Conservation (phyloP, 1,284 basidiomycete genomes). For the Cutaneotrichosporon dermatis region DNA sequence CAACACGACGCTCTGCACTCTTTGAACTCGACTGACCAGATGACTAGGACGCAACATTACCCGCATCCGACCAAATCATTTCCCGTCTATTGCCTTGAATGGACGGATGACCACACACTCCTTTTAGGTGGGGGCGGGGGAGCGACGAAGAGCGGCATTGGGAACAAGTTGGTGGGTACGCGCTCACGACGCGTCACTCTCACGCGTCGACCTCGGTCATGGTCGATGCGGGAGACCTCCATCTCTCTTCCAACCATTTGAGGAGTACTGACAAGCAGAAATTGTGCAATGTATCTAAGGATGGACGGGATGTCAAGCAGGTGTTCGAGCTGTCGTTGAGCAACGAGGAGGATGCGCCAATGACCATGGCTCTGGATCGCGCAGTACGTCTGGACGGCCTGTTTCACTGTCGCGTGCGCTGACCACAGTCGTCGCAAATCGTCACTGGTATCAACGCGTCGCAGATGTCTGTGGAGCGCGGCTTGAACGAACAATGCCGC, state of each 20-base stretch:
- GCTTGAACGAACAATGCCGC: conserved; percentile 76
- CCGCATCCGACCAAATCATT: conserved; percentile 69
- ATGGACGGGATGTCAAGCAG: conserved; percentile 58
- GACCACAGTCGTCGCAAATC: conserved; percentile 53
- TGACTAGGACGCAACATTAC: conserved; percentile 74
- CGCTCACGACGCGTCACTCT: not conserved
- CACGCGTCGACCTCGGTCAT: too few relatives aligned
- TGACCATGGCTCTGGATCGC: conserved; percentile 75
- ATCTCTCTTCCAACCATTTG: too few relatives aligned
- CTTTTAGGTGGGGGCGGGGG: conserved; percentile 88
- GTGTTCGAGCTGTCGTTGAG: conserved; percentile 69
- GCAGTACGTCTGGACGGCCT: conserved; percentile 51
- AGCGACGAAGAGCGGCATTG: conserved; percentile 70
- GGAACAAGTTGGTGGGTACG: conserved; percentile 76
- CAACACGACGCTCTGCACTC: not conserved
- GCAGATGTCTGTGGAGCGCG: conserved; percentile 58
- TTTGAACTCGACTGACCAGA: conserved; percentile 9
- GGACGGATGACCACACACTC: conserved; percentile 67
- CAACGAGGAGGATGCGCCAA: conserved; percentile 80
- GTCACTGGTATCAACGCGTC: conserved; percentile 82
- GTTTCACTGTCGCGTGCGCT: not conserved
- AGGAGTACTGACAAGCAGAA: conserved; percentile 12
- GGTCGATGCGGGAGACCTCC: too few relatives aligned
- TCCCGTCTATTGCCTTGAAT: conserved; percentile 83
- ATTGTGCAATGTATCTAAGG: conserved; percentile 62